phyloP scores from a whole-genome alignment of 352 stramenopile genomes.

The Phytophthora tentaculata region DNA sequence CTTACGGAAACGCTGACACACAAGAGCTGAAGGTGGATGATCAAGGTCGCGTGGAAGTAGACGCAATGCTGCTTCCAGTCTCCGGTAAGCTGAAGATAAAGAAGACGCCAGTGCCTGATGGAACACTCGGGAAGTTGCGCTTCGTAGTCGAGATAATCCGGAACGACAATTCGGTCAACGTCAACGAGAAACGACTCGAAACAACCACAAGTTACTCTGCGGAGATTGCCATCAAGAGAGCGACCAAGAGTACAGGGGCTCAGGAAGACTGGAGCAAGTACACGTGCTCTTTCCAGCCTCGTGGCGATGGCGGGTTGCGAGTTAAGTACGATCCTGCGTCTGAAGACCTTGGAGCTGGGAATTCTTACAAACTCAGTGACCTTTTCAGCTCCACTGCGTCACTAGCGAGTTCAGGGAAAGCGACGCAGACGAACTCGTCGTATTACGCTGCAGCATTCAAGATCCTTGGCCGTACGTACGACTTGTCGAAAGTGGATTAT shows the following conservation, averaged over 20 bases:
- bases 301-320: conserved; percentile 49
- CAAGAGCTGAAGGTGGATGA: conserved; percentile 50
- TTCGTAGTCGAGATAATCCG: conserved; percentile 61
- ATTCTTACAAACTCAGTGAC: conserved; percentile 42
- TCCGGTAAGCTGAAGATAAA: conserved; percentile 41
- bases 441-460: conserved; percentile 16
- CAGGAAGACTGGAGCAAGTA: conserved; percentile 49
- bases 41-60: conserved; percentile 45
- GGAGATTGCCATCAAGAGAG: conserved; percentile 47
- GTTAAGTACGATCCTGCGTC: conserved; percentile 53
- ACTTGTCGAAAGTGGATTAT: conserved; percentile 59
- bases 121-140: conserved; percentile 57
- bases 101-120: conserved; percentile 53
- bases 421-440: not conserved
- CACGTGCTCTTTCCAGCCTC: conserved; percentile 53
- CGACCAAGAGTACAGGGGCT: conserved; percentile 8
- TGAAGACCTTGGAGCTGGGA: conserved; percentile 51
- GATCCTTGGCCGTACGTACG: conserved; percentile 62
- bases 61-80: conserved; percentile 58
- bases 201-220: conserved; percentile 46
- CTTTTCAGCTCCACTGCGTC: conserved; percentile 31
- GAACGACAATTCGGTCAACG: conserved; percentile 67
- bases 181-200: conserved; percentile 36
- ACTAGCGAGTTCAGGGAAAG: not conserved
- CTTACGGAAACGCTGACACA: conserved; percentile 33